Base-by-base conservation (phyloP, 1,284 basidiomycete genomes). In the Apiotrichum veenhuisii region DNA sequence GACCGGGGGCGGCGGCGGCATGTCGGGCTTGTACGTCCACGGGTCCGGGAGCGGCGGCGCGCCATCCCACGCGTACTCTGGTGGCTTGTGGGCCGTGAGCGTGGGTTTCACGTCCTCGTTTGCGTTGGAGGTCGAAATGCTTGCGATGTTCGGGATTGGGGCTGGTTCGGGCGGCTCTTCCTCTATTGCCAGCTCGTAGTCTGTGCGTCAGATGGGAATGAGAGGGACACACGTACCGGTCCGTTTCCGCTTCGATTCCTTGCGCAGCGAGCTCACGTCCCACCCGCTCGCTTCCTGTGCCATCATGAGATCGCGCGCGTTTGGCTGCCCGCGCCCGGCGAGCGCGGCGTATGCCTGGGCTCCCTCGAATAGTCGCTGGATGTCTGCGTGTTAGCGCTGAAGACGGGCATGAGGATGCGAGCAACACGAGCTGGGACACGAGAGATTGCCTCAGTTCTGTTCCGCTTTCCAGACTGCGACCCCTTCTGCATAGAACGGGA, bases 21-120 rank as follows among this genome's bases (percentile, higher is more conserved):
- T 22, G 37, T 63, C 55, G 8, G 56, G 52, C 23, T 58, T 53
- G 51, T 67, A 71, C n/a, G 70, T 75, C 69, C 71, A 73, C 50
- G 62, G 66, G 2, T 60, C 57, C 12, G 73, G 73, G 15, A 73
- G 52, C 3, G 55, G 42, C 2, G 71, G 73, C 14, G 66, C 65
- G 47, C 71, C 67, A 18, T 69, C 70, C 52, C 62, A 69, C 15
- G 70, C 69, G 49, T 68, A 68, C 18, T 54, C 52, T 25, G 62
- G 62, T 15, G 51, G 20, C 14, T 40, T 37, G 7, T 18, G 37
- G 5, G 12, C 17, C 2, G 4, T 12, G 1, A 58, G 38, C 12
- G 37, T 43, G 7, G 61, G 61, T 30, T 59, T 59, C 27, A 54
- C 57, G 52, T 62, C 61, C 14, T 20, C 37, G 25, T 36, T 42